Percentiles rank a stretch among this genome's conserved stretches.
phyloP scores from a whole-genome alignment of 179 eudicot genomes.

The Nepenthes alata region DNA sequence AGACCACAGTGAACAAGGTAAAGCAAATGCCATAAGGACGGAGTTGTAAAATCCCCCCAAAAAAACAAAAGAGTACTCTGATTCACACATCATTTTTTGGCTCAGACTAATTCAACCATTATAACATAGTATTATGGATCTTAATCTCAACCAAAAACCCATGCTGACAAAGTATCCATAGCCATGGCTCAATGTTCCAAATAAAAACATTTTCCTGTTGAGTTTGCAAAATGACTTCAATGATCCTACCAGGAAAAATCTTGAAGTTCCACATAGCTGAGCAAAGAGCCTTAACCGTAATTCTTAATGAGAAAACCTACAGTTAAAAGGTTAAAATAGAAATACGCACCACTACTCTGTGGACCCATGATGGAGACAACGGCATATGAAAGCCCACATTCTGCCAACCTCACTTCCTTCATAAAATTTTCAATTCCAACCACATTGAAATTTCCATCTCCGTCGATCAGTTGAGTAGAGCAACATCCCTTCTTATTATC shows the following conservation, averaged over 20 bases:
- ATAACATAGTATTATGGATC: neutral
- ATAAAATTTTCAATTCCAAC: constrained; percentile 40
- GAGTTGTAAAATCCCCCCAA: too few species aligned
- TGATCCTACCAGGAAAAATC: too few species aligned
- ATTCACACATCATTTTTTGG: too few species aligned
- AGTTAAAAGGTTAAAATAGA: neutral
- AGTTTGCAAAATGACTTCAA: too few species aligned
- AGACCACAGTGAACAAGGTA: neutral
- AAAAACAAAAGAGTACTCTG: too few species aligned
- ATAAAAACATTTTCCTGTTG: too few species aligned
- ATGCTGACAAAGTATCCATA: too few species aligned
- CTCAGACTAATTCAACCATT: neutral
- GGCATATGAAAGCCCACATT: constrained; percentile 68
- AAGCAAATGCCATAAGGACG: neutral
- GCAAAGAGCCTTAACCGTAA: neutral
- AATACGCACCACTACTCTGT: constrained; percentile 59
- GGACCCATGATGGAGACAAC: constrained; percentile 77
- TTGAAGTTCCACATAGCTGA: neutral
- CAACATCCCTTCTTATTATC: constrained; percentile 21
- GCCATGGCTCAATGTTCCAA: too few species aligned
- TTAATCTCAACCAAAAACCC: too few species aligned
- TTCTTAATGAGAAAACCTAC: neutral
- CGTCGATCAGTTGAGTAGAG: constrained; percentile 62
- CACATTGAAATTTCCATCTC: constrained; percentile 53
- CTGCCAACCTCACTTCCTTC: constrained; percentile 51